A percentile compares a stretch with the other conserved stretches of the same genome.
phyloP scores from a whole-genome alignment of 305 asterid species.

The Rubia occidens region DNA sequence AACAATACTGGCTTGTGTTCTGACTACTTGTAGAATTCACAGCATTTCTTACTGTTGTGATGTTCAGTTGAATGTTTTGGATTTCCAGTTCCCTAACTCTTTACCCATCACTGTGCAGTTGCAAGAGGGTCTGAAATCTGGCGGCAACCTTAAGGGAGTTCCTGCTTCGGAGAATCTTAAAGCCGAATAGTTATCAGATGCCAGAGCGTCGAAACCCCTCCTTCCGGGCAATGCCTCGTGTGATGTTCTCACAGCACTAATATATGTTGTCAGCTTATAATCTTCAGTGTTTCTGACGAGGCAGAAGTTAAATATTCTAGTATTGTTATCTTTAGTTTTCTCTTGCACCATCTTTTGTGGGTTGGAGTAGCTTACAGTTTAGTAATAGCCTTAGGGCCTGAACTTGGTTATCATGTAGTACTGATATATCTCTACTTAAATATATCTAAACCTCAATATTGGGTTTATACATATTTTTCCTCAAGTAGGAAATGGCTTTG shows the following conservation, averaged over 20 bases:
- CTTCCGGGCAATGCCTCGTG: slow-evolving; percentile 3
- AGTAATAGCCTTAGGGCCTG: not conserved
- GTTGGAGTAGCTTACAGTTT: slow-evolving; percentile 5
- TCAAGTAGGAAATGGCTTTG: not conserved
- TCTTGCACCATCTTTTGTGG: slow-evolving; percentile 8
- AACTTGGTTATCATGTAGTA: slow-evolving; percentile 11
- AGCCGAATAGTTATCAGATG: slow-evolving; percentile 33
- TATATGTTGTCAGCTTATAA: slow-evolving; percentile 12
- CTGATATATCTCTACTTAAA: slow-evolving; percentile 1
- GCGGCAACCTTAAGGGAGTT: slow-evolving; percentile 26
- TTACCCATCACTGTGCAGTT: slow-evolving; percentile 30
- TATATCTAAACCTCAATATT: not conserved
- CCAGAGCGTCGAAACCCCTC: slow-evolving; percentile 2
- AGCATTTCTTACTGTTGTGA: not conserved
- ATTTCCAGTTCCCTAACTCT: slow-evolving; percentile 1
- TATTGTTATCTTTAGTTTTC: slow-evolving; percentile 24
- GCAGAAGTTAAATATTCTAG: slow-evolving; percentile 5
- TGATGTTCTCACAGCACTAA: slow-evolving; percentile 13
- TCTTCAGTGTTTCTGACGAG: slow-evolving; percentile 12
- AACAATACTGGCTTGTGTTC: not conserved
- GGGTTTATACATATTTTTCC: not conserved
- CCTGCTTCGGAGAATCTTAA: slow-evolving; percentile 36
- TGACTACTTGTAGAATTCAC: not conserved
- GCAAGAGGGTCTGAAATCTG: slow-evolving; percentile 42
- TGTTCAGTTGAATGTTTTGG: not conserved